phyloP scores from a whole-genome alignment of 2,329 filamentous ascomycete genomes.

The Incumbomyces delicatus region DNA sequence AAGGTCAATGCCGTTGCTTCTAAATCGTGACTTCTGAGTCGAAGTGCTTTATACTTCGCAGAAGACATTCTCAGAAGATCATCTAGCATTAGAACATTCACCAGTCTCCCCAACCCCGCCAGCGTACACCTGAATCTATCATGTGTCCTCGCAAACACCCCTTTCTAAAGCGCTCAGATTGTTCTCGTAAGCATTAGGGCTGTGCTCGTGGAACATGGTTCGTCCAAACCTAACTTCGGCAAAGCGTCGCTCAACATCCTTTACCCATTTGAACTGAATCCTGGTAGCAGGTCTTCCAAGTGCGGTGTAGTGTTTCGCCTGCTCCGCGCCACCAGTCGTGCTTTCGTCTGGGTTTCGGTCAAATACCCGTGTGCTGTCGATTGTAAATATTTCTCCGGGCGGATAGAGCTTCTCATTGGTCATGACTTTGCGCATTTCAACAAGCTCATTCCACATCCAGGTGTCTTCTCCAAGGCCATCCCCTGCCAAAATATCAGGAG shows the following conservation, averaged over 20 bases:
- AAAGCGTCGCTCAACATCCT: slow-evolving; percentile 61
- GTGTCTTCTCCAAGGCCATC: slow-evolving; percentile 51
- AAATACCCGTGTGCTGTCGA: slow-evolving; percentile 59
- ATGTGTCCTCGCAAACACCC: slow-evolving; percentile 33
- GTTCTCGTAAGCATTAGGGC: slow-evolving; percentile 62
- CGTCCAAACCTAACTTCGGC: slow-evolving; percentile 61
- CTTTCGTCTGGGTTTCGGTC: slow-evolving; percentile 38
- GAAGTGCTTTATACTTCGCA: too few relatives aligned
- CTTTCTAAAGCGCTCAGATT: slow-evolving; percentile 51
- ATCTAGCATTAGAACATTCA: too few relatives aligned
- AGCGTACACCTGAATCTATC: too few relatives aligned
- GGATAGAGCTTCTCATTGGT: slow-evolving; percentile 60
- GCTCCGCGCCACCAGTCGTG: slow-evolving; percentile 25
- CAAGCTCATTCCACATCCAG: slow-evolving; percentile 60
- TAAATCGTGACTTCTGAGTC: too few relatives aligned
- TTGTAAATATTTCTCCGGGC: slow-evolving; percentile 64
- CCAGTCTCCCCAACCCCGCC: too few relatives aligned
- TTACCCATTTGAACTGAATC: slow-evolving; percentile 60
- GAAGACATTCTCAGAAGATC: too few relatives aligned
- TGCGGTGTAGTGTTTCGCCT: slow-evolving; percentile 24
- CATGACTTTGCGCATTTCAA: slow-evolving; percentile 58
- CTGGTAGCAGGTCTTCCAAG: slow-evolving; percentile 58
- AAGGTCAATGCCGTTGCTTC: too few relatives aligned
- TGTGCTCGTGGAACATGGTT: slow-evolving; percentile 68
- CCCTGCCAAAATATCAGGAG: slow-evolving; percentile 33